Conservation (phyloP, 2,329 filamentous ascomycete genomes). For the Botrytis fabae region DNA sequence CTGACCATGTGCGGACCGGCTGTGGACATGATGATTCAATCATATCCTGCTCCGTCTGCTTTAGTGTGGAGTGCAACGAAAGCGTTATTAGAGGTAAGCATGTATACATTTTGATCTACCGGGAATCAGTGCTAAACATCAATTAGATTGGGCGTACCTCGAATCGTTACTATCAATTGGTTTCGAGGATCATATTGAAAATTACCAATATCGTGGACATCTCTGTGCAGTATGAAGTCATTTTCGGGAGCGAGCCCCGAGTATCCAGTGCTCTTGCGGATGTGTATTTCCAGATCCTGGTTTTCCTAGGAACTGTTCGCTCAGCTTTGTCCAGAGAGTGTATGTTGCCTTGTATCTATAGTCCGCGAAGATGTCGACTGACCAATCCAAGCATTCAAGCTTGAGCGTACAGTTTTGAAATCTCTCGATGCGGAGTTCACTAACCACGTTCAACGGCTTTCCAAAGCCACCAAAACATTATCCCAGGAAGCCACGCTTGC, state of each 20-base stretch:
- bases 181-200: conserved; percentile 11
- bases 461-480: not conserved
- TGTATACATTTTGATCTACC: not conserved
- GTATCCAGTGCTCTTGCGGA: conserved; percentile 17
- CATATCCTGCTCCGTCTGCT: conserved; percentile 16
- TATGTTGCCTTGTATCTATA: not conserved
- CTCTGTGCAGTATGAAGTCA: conserved; percentile 12
- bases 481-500: conserved; percentile 15
- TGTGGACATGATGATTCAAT: conserved; percentile 18
- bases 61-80: conserved; percentile 16
- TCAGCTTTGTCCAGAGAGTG: conserved; percentile 8
- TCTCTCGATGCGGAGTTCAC: conserved; percentile 14
- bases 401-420: conserved; percentile 16
- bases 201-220: conserved; percentile 14
- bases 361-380: not conserved
- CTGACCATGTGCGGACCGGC: conserved; percentile 16
- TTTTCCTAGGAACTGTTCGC: conserved; percentile 7
- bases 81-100: conserved; percentile 14
- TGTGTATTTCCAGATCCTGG: conserved; percentile 18
- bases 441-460: conserved; percentile 15
- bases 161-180: conserved; percentile 5
- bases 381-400: conserved; percentile 15
- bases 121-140: not conserved
- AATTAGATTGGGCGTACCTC: conserved; percentile 19
- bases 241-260: conserved; percentile 8